Conservation (phyloP, 306 rosid species). For the Gillenia trifoliata region DNA sequence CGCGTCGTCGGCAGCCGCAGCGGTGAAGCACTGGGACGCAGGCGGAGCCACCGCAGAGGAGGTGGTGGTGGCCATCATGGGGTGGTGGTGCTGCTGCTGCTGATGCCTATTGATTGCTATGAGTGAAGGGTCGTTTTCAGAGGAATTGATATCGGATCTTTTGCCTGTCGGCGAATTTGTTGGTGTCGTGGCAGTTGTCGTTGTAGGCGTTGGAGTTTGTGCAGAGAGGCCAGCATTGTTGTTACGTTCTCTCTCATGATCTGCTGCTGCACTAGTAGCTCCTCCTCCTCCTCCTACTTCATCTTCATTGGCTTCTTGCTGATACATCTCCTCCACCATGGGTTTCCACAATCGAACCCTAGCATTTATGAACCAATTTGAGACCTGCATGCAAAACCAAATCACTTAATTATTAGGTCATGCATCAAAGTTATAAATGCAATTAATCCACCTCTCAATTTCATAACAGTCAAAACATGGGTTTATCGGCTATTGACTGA, state of each 20-base stretch:
- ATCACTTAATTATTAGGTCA: background rate
- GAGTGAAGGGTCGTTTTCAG: conserved; percentile 69
- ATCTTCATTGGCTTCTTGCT: conserved; percentile 79
- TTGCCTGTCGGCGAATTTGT: conserved; percentile 34
- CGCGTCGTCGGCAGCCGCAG: conserved; percentile 41
- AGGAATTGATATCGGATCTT: conserved; percentile 55
- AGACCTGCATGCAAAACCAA: conserved; percentile 48
- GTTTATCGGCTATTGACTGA: too few relatives aligned
- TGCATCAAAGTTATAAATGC: background rate
- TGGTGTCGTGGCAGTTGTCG: conserved; percentile 4
- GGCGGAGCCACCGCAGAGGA: conserved; percentile 47
- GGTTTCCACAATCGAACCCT: conserved; percentile 99
- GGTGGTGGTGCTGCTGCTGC: conserved; percentile 26
- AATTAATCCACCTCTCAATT: background rate
- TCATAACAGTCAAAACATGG: background rate
- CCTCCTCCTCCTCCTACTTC: conserved; percentile 17
- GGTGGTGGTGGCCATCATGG: conserved; percentile 15
- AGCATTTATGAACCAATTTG: conserved; percentile 99
- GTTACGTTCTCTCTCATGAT: background rate
- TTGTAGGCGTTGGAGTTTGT: conserved; percentile 54
- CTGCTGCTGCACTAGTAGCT: conserved; percentile 15
- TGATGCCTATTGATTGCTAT: conserved; percentile 48
- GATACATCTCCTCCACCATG: conserved; percentile 99
- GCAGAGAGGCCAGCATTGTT: conserved; percentile 29
- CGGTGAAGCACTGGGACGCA: conserved; percentile 21